Conservation (phyloP, 352 stramenopile species). For the Hyaloperonospora brassicae region DNA sequence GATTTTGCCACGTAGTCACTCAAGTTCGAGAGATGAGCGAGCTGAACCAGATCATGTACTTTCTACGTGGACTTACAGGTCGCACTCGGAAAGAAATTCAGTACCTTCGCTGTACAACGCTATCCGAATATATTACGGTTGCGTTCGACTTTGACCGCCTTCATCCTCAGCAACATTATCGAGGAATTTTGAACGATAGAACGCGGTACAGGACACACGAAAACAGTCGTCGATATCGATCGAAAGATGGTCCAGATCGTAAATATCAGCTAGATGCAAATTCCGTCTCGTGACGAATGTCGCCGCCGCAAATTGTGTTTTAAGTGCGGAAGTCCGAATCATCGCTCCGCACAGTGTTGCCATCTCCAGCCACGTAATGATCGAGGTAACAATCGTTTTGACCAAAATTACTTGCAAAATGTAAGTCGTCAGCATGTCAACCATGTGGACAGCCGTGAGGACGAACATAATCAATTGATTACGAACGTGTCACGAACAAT, state of each 20-base stretch:
- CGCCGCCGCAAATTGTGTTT: slow-evolving; percentile 10
- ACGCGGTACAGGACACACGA: slow-evolving; percentile 8
- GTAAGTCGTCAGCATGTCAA: background rate
- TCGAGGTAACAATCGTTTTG: slow-evolving; percentile 3
- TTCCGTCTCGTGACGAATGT: slow-evolving; percentile 7
- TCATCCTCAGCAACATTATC: too few relatives aligned
- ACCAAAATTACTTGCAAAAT: background rate
- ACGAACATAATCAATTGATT: background rate
- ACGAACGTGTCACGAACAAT: background rate
- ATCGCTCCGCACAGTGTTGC: background rate
- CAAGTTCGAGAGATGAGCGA: too few relatives aligned
- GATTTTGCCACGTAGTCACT: slow-evolving; percentile 6
- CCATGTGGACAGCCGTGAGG: slow-evolving; percentile 1
- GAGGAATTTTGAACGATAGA: too few relatives aligned
- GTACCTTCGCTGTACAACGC: too few relatives aligned
- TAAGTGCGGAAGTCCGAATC: too few relatives aligned
- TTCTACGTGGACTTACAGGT: too few relatives aligned
- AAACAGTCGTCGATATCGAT: background rate
- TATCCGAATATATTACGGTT: too few relatives aligned
- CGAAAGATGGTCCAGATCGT: slow-evolving; percentile 8
- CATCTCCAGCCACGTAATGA: background rate
- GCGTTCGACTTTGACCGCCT: too few relatives aligned
- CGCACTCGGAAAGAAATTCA: too few relatives aligned
- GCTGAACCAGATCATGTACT: slow-evolving; percentile 8
- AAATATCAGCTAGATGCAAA: slow-evolving; percentile 9